Percentiles rank a stretch among this genome's conserved stretches.
These are phyloP conservation scores for Clonostachys byssicola DNA, from an alignment of 2,329 filamentous ascomycete species.

Conservation along the genomic window DNA sequence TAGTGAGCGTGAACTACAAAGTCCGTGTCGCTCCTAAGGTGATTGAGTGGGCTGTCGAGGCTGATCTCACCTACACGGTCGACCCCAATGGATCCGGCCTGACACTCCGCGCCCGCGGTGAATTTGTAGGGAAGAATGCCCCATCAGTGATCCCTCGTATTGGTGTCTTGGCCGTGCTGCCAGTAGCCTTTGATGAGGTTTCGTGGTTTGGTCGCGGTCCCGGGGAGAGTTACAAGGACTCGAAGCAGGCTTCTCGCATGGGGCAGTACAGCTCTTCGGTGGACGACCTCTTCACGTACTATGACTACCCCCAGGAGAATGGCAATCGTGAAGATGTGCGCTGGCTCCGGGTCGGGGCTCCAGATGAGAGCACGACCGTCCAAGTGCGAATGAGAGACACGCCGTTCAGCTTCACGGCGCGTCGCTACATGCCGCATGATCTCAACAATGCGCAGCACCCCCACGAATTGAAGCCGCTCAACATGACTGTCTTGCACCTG, in stretches of 20 bases:
- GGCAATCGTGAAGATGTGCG: constrained; percentile 44
- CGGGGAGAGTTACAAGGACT: constrained; percentile 46
- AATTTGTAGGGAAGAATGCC: not conserved
- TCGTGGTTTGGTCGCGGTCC: constrained; percentile 49
- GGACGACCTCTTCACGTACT: constrained; percentile 36
- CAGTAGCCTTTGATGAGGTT: constrained; percentile 9
- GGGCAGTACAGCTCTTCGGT: constrained; percentile 27
- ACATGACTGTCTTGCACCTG: constrained; percentile 32
- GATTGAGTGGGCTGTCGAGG: constrained; percentile 1
- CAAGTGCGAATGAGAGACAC: no score
- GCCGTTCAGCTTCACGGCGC: constrained; percentile 30
- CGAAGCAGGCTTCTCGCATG: constrained; percentile 36
- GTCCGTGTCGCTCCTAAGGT: constrained; percentile 1
- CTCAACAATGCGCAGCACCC: constrained; percentile 35
- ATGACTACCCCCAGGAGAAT: constrained; percentile 50
- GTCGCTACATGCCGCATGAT: constrained; percentile 35
- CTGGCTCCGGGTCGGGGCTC: constrained; percentile 26
- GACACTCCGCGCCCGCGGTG: not conserved
- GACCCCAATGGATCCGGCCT: not conserved
- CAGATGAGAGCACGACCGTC: constrained; percentile 1
- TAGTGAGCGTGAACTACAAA: not conserved
- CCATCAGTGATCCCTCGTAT: constrained; percentile 32
- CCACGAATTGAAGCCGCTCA: constrained; percentile 34
- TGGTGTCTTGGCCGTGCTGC: constrained; percentile 36
- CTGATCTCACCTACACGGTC: not conserved